Evolutionary conservation across 2,329 filamentous ascomycete genomes (phyloP), one percentile per base, ranked within the genome.

Genomic region (Fragosphaeria purpurea): DNA sequence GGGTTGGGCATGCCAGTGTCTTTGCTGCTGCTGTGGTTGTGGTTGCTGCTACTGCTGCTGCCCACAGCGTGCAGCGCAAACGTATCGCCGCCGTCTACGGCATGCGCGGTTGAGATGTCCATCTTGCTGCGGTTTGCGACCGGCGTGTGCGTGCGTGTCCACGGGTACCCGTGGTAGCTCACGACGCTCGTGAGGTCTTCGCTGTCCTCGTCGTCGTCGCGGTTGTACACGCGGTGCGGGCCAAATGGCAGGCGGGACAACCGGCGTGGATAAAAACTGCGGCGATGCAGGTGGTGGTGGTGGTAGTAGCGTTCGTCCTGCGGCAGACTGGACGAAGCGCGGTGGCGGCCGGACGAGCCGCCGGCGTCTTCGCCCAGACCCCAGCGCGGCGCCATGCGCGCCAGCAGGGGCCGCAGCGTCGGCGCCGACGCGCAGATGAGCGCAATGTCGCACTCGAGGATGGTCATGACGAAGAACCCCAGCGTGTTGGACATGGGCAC

Each of bases 381-480:
- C 7, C 60, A 45, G 32, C 53, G 41, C 1, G 60, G 62, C 52
- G 61, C 63, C 10, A 65, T 11, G 41, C 54, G 48, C 30, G 59
- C 63, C 37, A 66, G 37, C 1, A 65, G 50, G 1, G 62, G 61
- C 35, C 64, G 50, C 39, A 67, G 54, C 7, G 61, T 64, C 12
- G 65, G 64, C 34, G 62, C 64, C 47, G 63, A 62, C 10, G 64
- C 63, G 48, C 64, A 66, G 30, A 67, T 61, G 10, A 67, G 53
- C n/a, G 62, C 64, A 9, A 66, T 54, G 44, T 67, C 64, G 51
- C 62, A 61, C 59, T 67, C 64, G 22, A 67, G 53, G 4, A 66
- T 55, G n/a, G 63, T 67, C 61, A 66, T 61, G 51, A 65, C 61
- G 47, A 65, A 67, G 48, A 66, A 66, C n/a, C 58, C 59, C 6